Base-by-base conservation (phyloP, 2,329 filamentous ascomycete species). In the Cladorrhinum sp. region DNA sequence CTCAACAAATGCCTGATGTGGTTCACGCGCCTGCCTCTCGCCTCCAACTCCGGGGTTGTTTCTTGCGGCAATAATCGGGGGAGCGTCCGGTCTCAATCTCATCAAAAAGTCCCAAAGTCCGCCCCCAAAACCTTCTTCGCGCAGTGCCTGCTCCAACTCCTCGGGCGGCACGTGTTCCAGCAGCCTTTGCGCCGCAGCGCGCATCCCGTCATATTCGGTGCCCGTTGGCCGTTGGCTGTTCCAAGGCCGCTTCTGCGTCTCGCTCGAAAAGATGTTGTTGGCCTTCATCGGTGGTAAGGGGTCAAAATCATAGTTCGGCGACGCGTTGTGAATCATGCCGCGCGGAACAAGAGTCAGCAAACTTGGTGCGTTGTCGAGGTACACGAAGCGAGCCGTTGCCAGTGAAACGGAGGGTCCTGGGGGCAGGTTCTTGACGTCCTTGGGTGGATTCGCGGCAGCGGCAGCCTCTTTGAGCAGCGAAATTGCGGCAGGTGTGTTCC, bases 221-320 rank as follows among this genome's bases (percentile, higher is more conserved):
- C 28, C 23, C 26, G 46, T 49, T 39, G 58, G 23, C 12, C 62
- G 46, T 69, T 60, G 3, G 50, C 51, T 65, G 6, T 67, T 48
- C 80, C 80, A 84, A 0, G 80, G 80, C 42, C 76, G 68, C 57
- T 67, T 69, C 61, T 80, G 77, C 26, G 73, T 73, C 9, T 74
- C 68, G 61, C 75, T 71, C 0, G 78, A 79, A 64, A 85, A 84
- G 9, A 81, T 72, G 64, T 86, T 86, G 8, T 81, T 75, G 16
- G 76, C 74, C 39, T 84, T 76, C 0, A 81, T 74, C 1, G 92
- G 93, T 20, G 92, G 91, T 14, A 96, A 77, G 1, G 92, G 92
- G 70, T 96, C 93, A 21, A 91, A 95, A 18, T 91, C 85, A 64
- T 89, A 86, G 67, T 86, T 92, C 2, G 87, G 86, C 52, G 86